Evolutionary conservation across 768 basidiomycete genomes (phyloP), one percentile per base, ranked within the genome.

Genomic region (Podaxis pistillaris): DNA sequence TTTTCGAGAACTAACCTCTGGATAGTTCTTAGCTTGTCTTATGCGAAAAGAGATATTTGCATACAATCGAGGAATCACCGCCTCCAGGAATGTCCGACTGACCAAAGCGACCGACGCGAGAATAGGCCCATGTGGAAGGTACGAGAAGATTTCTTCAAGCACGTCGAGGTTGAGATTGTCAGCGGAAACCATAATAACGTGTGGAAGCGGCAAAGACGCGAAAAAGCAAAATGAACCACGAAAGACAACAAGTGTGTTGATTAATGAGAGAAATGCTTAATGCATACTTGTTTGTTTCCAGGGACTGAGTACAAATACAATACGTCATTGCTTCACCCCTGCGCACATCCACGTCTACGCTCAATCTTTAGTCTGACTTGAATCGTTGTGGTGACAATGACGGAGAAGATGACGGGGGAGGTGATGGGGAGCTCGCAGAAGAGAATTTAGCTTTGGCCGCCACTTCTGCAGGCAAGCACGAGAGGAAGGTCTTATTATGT

Each of bases 121-220:
- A 66, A 90, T 87, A 17, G 79, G 77, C 46, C 78, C 75, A 36
- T 46, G 53, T n/a, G 75, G 70, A 4, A 92, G 75, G 66, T 81
- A 75, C 0, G 75, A 72, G 65, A 88, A 88, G 17, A 92, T 83
- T n/a, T 86, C 76, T 68, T 88, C 86, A 46, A 91, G 80, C 40
- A 91, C 87, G 73, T 93, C 90, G 19, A 86, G 79, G 64, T 91
- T 86, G 52, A 90, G 76, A 67, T 83, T 88, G 66, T 89, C 85
- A 11, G 84, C 85, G 33, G 85, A 80, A 51, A 87, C 83, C 88
- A 89, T 90, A 22, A 15, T 7, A 40, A 52, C 24, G 28, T 9
- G 30, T 7, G 62, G 33, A 36, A 51, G 47, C 46, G 52, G 4
- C 52, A 55, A 63, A 55, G 71, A 70, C 71, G n/a, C 44, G 57